A percentile compares a stretch with the other conserved stretches of the same genome.
These are phyloP conservation scores for Dioscorea cayenensis DNA, from an alignment of 116 monocot species.

Conservation along the genomic window DNA sequence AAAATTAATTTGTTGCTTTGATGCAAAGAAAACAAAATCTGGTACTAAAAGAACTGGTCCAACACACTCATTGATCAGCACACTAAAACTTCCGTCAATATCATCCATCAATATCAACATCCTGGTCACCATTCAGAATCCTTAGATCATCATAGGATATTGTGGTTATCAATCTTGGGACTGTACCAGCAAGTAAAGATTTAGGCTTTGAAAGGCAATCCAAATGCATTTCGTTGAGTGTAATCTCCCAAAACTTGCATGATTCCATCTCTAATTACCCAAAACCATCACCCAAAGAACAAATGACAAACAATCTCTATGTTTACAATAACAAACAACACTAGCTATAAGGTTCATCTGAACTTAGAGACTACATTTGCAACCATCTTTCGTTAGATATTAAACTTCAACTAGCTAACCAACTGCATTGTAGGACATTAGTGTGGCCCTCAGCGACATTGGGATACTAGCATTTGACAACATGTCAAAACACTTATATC, in stretches of 20 bases:
- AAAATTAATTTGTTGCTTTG: no score
- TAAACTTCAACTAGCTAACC: not conserved
- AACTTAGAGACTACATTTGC: not conserved
- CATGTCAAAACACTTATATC: not conserved
- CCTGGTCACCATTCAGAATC: not conserved
- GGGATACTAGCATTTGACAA: not conserved
- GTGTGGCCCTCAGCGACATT: not conserved
- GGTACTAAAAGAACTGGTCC: no score
- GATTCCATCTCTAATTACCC: not conserved
- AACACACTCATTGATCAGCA: no score
- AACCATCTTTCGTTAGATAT: not conserved
- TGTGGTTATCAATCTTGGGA: not conserved
- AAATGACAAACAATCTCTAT: not conserved
- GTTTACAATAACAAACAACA: no score
- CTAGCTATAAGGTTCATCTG: not conserved
- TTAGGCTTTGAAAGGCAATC: not conserved
- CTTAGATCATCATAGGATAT: not conserved
- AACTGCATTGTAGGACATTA: not conserved
- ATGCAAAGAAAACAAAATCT: no score
- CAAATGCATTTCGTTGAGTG: not conserved
- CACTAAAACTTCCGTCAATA: no score
- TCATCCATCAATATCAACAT: no score
- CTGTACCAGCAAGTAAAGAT: not conserved
- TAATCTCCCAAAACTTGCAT: not conserved
- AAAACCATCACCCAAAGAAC: not conserved